phyloP scores from a whole-genome alignment of 2,329 filamentous ascomycete genomes.

The Raffaelea deltoideospora region DNA sequence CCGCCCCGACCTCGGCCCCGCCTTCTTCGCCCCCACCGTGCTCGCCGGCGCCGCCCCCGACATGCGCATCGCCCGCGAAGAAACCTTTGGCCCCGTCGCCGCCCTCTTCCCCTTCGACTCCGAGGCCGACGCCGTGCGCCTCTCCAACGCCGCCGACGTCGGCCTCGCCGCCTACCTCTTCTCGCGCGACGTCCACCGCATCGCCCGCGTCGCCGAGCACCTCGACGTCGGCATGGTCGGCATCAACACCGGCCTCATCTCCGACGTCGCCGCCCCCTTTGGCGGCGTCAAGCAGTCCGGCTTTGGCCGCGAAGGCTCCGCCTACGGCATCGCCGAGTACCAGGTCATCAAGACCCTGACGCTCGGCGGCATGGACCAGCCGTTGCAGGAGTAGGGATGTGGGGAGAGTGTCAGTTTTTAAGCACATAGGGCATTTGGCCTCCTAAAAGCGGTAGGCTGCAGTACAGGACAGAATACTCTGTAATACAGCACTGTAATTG shows the following conservation, averaged over 20 bases:
- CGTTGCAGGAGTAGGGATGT: slow-evolving; percentile 24
- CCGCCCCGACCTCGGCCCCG: slow-evolving; percentile 57
- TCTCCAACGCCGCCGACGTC: slow-evolving; percentile 72
- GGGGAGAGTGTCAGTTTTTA: too few species aligned
- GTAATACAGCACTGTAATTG: too few species aligned
- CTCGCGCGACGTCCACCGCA: slow-evolving; percentile 45
- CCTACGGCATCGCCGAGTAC: slow-evolving; percentile 66
- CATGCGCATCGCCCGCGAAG: slow-evolving; percentile 74
- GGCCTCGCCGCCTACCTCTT: slow-evolving; percentile 94
- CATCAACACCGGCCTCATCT: slow-evolving; percentile 59
- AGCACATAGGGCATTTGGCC: too few species aligned
- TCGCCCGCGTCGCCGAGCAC: slow-evolving; percentile 47
- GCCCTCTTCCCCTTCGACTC: slow-evolving; percentile 79
- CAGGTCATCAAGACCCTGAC: slow-evolving; percentile 55
- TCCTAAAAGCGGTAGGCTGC: too few species aligned
- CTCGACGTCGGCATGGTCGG: slow-evolving; percentile 81
- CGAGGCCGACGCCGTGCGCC: slow-evolving; percentile 71
- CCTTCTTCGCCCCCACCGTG: slow-evolving; percentile 85
- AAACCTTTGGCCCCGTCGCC: slow-evolving; percentile 91
- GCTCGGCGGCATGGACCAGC: slow-evolving; percentile 38
- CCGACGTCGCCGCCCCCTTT: slow-evolving; percentile 46
- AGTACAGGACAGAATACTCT: too few species aligned
- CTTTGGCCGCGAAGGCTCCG: slow-evolving; percentile 64
- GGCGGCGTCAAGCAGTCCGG: slow-evolving; percentile 74
- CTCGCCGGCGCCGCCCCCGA: slow-evolving; percentile 72